These are phyloP conservation scores for Hyaloscypha bicolor DNA, from an alignment of 495 filamentous ascomycete genomes.

Conservation along the genomic window DNA sequence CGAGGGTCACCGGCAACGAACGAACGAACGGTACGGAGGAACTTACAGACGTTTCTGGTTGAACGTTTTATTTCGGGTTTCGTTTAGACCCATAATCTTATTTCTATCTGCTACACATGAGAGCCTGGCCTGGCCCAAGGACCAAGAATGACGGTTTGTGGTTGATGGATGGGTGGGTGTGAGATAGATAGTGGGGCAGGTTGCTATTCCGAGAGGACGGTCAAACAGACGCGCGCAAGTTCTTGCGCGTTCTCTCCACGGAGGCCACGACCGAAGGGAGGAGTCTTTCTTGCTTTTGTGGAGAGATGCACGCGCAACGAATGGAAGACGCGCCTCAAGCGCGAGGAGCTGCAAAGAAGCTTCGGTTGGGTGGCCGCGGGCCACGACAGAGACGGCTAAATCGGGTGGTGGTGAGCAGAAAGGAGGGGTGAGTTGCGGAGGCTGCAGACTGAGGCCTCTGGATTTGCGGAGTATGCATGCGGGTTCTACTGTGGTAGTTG, in stretches of 20 bases:
- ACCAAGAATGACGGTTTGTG: background rate
- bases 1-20: background rate
- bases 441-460: background rate
- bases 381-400: conserved; percentile 14
- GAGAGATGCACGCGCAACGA: background rate
- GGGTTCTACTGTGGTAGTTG: background rate
- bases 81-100: no score
- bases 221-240: background rate
- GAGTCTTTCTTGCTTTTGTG: background rate
- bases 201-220: background rate
- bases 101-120: background rate
- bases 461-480: background rate
- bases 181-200: background rate
- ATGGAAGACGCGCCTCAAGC: conserved; percentile 19
- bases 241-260: background rate
- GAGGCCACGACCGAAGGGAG: background rate
- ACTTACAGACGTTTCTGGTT: background rate
- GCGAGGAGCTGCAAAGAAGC: conserved; percentile 7
- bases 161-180: background rate
- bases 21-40: background rate
- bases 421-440: background rate
- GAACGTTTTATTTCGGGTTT: background rate
- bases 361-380: conserved; percentile 9
- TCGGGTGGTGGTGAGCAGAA: background rate
- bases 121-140: background rate